Evolutionary conservation across 1,284 basidiomycete species (phyloP).

Genomic region (Flammula alnicola): DNA sequence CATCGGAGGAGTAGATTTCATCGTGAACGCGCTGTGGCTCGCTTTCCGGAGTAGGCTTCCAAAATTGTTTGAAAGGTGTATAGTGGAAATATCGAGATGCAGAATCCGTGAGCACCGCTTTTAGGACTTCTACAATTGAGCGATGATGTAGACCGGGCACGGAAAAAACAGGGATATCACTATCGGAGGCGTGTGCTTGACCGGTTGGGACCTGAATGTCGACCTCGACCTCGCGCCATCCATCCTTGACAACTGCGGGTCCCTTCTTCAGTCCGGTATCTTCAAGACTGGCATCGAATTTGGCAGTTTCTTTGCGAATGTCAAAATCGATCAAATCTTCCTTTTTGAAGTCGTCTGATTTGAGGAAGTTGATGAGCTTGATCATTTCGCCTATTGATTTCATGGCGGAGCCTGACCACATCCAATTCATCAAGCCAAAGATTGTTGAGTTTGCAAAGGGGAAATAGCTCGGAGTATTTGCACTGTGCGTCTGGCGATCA

Average conservation of each 20-base stretch:
- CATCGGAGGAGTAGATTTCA: conserved; percentile 35
- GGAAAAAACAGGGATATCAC: background rate
- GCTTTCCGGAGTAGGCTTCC: conserved; percentile 1
- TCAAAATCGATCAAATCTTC: conserved; percentile 1
- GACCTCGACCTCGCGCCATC: background rate
- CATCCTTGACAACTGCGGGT: background rate
- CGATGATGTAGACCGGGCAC: conserved; percentile 15
- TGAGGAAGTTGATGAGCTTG: background rate
- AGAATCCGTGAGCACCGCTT: background rate
- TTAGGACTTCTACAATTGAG: conserved; percentile 13
- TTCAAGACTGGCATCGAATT: background rate
- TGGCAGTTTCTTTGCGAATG: background rate
- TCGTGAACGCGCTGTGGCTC: conserved; percentile 23
- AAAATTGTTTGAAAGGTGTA: conserved; percentile 28
- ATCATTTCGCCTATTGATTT: conserved; percentile 25
- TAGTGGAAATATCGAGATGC: conserved; percentile 21
- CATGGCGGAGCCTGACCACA: conserved; percentile 24
- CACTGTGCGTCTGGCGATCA: too few relatives aligned
- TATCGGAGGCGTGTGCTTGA: background rate
- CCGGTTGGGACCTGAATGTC: background rate
- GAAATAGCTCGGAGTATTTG: background rate
- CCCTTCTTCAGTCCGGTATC: background rate
- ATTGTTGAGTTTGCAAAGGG: conserved; percentile 24
- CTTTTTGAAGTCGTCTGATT: conserved; percentile 1
- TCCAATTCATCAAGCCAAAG: conserved; percentile 28